Base-by-base conservation (phyloP, 2,329 filamentous ascomycete genomes). In the Hymenoscyphus fructigenus region DNA sequence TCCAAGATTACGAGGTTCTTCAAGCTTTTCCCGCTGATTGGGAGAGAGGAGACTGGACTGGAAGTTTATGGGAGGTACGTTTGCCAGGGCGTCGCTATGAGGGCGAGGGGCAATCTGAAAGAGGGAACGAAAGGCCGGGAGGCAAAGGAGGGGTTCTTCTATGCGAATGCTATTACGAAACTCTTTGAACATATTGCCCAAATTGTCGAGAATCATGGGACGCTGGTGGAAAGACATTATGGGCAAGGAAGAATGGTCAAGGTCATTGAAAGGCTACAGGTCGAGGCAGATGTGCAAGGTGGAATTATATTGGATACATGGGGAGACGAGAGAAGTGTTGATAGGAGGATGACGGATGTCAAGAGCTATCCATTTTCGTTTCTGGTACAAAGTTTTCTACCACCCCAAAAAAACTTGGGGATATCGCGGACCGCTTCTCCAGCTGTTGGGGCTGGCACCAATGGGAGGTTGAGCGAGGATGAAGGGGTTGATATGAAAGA, bases 331-430 rank as follows among this genome's bases (percentile, higher is more conserved):
- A 86, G 93, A 65, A 85, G 83, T 66, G 87, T 99, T 58, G 91
- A 94, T 74, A 87, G 94, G 72, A 92, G 90, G 74, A 82, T 99
- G 67, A 98, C 91, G 2, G 95, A 99, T 74, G 92, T 97, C 77
- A 98, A 96, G 79, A 97, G 93, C 63, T 99, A 99, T 75, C 93
- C 95, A 0, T 99, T 97, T 77, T 97, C 93, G 0, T 99, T 99
- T 75, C 81, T 99, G 56, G 93, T 98, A 0, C 93, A 97, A 78
- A 97, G 93, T 79, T 97, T 97, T 76, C 77, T 97, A 57, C 88
- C 91, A 0, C 82, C 85, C 34, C 89, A 92, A 65, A 89, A 89
- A 66, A 81, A 79, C 7, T 77, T 83, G 50, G 86, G 86, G 1
- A 88, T 88, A 1, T 85, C 89, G 2, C 85, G 92, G 56, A 86